Conservation (phyloP, 768 basidiomycete genomes). For the Phallus indusiatus region DNA sequence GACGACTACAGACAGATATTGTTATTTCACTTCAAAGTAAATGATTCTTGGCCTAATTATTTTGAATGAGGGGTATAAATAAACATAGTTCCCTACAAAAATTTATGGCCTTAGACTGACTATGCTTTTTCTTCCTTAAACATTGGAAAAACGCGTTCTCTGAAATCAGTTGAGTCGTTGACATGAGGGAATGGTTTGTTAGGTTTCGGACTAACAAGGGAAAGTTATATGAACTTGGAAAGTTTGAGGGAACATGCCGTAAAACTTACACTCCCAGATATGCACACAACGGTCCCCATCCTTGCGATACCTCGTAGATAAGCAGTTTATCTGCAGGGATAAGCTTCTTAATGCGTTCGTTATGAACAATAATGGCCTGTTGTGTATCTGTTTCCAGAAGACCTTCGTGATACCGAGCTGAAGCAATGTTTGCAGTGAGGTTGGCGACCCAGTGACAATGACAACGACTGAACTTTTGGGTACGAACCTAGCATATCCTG, state of each 20-base stretch:
- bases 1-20: too few species aligned
- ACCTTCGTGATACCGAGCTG: not conserved
- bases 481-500: not conserved
- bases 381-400: not conserved
- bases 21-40: too few species aligned
- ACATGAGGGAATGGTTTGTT: not conserved
- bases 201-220: not conserved
- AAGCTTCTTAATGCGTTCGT: not conserved
- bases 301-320: not conserved
- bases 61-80: too few species aligned
- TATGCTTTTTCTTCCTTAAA: not conserved
- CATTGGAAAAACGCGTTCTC: not conserved
- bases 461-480: too few species aligned
- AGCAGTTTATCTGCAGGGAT: not conserved
- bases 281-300: not conserved
- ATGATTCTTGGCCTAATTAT: too few species aligned
- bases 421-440: not conserved
- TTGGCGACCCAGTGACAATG: too few species aligned
- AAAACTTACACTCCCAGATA: not conserved
- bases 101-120: too few species aligned
- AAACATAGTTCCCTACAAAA: too few species aligned
- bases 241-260: not conserved
- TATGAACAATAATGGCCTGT: not conserved
- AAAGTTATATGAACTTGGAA: not conserved
- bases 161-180: not conserved